A percentile compares a stretch with the other conserved stretches of the same genome.
These are phyloP conservation scores for Trichoderma polysporum DNA, from an alignment of 2,329 filamentous ascomycete species.

Conservation along the genomic window DNA sequence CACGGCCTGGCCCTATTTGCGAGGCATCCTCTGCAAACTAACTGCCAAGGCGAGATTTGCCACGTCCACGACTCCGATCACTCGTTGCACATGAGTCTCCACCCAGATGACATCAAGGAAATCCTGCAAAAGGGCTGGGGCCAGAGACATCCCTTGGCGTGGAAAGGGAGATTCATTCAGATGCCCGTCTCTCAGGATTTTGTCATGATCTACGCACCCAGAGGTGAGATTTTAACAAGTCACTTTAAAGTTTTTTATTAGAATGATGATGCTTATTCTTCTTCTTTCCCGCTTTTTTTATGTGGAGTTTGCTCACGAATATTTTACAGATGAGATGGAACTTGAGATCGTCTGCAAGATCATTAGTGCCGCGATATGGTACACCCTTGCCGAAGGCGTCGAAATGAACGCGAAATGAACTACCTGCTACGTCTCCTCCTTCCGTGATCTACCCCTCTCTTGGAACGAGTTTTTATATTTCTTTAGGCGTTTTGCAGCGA, in stretches of 20 bases:
- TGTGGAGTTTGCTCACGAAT: neutral
- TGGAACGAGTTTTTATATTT: neutral
- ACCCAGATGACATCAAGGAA: conserved; percentile 72
- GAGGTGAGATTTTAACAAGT: conserved; percentile 42
- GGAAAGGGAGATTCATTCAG: conserved; percentile 60
- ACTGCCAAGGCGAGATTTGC: conserved; percentile 76
- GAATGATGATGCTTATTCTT: neutral
- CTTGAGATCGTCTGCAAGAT: conserved; percentile 66
- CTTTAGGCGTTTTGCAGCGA: neutral
- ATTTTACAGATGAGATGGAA: conserved; percentile 58
- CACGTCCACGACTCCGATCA: conserved; percentile 77
- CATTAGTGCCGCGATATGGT: conserved; percentile 74
- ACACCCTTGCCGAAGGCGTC: conserved; percentile 49
- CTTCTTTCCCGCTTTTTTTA: neutral
- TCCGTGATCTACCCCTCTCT: neutral
- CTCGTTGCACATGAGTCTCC: conserved; percentile 76
- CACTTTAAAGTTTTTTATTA: neutral
- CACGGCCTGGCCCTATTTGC: conserved; percentile 76
- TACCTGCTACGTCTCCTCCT: neutral
- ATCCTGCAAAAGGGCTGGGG: conserved; percentile 78
- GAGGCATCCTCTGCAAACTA: conserved; percentile 62
- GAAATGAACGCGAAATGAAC: conserved; percentile 31
- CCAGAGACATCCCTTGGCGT: conserved; percentile 66
- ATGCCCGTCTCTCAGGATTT: conserved; percentile 73
- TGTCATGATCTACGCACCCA: conserved; percentile 78